Evolutionary conservation across 1,139 yeast genomes (phyloP).

Genomic region (Scheffersomyces illinoinensis): DNA sequence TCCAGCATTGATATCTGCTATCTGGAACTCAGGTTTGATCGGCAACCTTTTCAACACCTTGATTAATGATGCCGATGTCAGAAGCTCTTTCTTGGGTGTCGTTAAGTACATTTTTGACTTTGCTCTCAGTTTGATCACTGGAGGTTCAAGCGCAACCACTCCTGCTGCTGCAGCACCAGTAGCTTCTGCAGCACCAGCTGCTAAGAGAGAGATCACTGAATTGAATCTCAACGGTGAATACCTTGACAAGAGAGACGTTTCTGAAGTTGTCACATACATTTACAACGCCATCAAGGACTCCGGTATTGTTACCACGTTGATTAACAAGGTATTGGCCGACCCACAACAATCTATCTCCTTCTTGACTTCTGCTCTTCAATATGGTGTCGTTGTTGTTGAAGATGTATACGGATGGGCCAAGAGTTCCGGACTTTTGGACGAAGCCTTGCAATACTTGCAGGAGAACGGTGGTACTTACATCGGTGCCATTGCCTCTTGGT

Average conservation of each 20-base stretch:
- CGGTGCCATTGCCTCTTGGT: constrained; percentile 27
- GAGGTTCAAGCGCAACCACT: constrained; percentile 19
- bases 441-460: constrained; percentile 31
- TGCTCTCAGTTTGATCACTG: constrained; percentile 31
- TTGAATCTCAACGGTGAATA: constrained; percentile 14
- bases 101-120: constrained; percentile 36
- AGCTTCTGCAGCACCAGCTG: constrained; percentile 11
- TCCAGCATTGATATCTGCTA: constrained; percentile 44
- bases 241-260: constrained; percentile 42
- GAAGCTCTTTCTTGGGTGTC: constrained; percentile 35
- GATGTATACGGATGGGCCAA: constrained; percentile 44
- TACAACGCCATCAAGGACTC: constrained; percentile 33
- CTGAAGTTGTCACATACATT: constrained; percentile 27
- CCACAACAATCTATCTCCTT: constrained; percentile 36
- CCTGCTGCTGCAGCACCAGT: constrained; percentile 19
- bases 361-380: constrained; percentile 34
- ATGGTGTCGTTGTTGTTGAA: constrained; percentile 36
- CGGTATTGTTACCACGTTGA: constrained; percentile 34
- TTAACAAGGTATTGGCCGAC: constrained; percentile 38
- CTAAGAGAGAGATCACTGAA: constrained; percentile 21
- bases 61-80: constrained; percentile 36
- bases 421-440: constrained; percentile 35
- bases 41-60: constrained; percentile 34
- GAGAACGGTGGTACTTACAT: constrained; percentile 33
- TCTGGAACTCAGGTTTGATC: constrained; percentile 47